Conservation (phyloP, 1,284 basidiomycete species). For the Austroboletus novae-zelandiae region DNA sequence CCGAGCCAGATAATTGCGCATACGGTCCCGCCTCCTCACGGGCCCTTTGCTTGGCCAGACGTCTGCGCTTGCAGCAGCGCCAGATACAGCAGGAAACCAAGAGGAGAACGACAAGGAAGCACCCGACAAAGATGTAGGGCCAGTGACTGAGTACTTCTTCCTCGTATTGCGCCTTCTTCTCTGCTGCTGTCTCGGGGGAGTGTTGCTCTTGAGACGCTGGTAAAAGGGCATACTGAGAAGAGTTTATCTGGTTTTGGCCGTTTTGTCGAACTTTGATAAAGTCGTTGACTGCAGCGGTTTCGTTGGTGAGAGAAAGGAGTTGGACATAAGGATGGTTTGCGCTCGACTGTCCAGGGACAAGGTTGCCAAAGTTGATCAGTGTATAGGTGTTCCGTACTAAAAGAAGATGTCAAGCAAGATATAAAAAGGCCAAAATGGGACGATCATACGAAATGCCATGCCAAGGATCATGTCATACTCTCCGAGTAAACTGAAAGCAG, state of each 20-base stretch:
- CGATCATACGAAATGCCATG: slow-evolving; percentile 68
- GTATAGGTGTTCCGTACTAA: slow-evolving; percentile 69
- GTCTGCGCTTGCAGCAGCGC: slow-evolving; percentile 53
- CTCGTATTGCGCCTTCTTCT: slow-evolving; percentile 70
- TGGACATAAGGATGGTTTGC: slow-evolving; percentile 53
- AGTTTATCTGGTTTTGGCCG: slow-evolving; percentile 47
- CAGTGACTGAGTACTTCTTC: slow-evolving; percentile 68
- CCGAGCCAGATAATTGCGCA: slow-evolving; percentile 24
- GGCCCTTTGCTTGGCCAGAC: slow-evolving; percentile 22
- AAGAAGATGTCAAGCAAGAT: slow-evolving; percentile 5
- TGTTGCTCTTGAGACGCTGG: slow-evolving; percentile 56
- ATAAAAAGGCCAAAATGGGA: not conserved
- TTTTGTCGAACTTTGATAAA: slow-evolving; percentile 52
- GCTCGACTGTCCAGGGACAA: slow-evolving; percentile 42
- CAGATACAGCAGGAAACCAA: slow-evolving; percentile 54
- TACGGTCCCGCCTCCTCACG: slow-evolving; percentile 18
- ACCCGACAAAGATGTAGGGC: slow-evolving; percentile 73
- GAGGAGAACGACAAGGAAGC: slow-evolving; percentile 50
- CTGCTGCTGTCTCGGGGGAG: slow-evolving; percentile 61
- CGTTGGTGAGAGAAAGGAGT: slow-evolving; percentile 48
- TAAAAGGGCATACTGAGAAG: slow-evolving; percentile 54
- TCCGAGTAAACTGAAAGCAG: slow-evolving; percentile 71
- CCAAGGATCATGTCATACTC: slow-evolving; percentile 80
- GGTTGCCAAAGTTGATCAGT: slow-evolving; percentile 57
- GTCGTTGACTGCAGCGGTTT: slow-evolving; percentile 45